phyloP scores from a whole-genome alignment of 108 stramenopile genomes.

The Stephanodiscus triporus region DNA sequence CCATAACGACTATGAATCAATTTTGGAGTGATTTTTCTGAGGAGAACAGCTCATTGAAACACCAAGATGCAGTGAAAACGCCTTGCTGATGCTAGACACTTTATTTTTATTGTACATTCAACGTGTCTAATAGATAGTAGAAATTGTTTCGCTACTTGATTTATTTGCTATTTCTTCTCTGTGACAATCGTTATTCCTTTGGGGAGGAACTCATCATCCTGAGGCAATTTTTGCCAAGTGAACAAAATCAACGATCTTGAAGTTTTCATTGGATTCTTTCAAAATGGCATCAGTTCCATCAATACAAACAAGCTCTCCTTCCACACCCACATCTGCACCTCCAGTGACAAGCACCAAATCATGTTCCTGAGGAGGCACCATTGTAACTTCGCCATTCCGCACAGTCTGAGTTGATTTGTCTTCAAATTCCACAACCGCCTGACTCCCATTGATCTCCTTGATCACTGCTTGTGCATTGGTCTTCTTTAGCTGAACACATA shows the following conservation, averaged over 20 bases:
- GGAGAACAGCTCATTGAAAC: neutral
- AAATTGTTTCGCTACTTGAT: neutral
- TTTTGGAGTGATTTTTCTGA: neutral
- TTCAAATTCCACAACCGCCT: conserved; percentile 77
- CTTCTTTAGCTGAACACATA: conserved; percentile 79
- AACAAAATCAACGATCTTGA: conserved; percentile 92
- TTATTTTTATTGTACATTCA: neutral
- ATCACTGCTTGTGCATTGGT: conserved; percentile 68
- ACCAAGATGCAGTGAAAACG: neutral
- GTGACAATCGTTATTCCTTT: neutral
- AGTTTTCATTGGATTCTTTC: conserved; percentile 89
- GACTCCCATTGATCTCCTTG: conserved; percentile 82
- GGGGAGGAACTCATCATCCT: conserved; percentile 1
- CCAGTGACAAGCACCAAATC: conserved; percentile 90
- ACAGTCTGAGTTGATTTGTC: conserved; percentile 68
- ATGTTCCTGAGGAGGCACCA: conserved; percentile 83
- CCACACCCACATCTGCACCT: conserved; percentile 87
- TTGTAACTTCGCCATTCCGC: conserved; percentile 65
- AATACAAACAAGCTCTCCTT: conserved; percentile 90
- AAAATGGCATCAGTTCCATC: conserved; percentile 93
- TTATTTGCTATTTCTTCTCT: neutral
- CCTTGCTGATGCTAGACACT: neutral
- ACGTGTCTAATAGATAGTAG: neutral
- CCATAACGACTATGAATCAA: neutral
- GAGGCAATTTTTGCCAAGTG: conserved; percentile 81